Percentiles rank a stretch among this genome's conserved stretches.
Conservation (phyloP, 257 asterid genomes). For the Solanum peruvianum region DNA sequence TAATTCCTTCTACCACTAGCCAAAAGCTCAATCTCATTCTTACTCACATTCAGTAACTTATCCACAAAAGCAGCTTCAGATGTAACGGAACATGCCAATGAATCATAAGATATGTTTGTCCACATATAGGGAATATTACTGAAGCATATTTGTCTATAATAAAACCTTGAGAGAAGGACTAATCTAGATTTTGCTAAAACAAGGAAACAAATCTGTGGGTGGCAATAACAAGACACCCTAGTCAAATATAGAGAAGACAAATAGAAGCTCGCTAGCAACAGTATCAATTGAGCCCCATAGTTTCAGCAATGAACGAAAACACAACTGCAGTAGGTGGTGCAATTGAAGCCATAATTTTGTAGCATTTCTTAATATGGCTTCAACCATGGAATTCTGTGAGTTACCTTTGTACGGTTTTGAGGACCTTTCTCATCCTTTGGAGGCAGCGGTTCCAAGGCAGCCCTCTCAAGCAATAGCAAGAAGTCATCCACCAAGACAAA, state of each 20-base stretch:
- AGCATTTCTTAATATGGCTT: background rate
- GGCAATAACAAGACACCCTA: background rate
- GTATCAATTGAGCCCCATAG: background rate
- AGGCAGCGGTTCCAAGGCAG: conserved; percentile 82
- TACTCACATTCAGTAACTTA: background rate
- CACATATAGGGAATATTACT: background rate
- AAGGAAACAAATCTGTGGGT: background rate
- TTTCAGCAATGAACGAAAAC: background rate
- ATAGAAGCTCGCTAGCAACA: background rate
- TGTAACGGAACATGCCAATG: background rate
- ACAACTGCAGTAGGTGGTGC: background rate
- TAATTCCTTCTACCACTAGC: background rate
- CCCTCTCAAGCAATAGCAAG: conserved; percentile 73
- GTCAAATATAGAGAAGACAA: background rate
- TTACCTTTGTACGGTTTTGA: conserved; percentile 87
- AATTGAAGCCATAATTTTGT: background rate
- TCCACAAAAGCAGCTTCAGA: background rate
- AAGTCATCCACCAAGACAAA: conserved; percentile 86
- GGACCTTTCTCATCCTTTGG: conserved; percentile 96
- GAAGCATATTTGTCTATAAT: background rate
- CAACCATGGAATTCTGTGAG: background rate
- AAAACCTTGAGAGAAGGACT: background rate
- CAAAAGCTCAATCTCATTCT: background rate
- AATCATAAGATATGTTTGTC: background rate
- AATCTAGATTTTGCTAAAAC: background rate